These are phyloP conservation scores for Globisporangium alternatum DNA, from an alignment of 352 stramenopile genomes.

Conservation along the genomic window DNA sequence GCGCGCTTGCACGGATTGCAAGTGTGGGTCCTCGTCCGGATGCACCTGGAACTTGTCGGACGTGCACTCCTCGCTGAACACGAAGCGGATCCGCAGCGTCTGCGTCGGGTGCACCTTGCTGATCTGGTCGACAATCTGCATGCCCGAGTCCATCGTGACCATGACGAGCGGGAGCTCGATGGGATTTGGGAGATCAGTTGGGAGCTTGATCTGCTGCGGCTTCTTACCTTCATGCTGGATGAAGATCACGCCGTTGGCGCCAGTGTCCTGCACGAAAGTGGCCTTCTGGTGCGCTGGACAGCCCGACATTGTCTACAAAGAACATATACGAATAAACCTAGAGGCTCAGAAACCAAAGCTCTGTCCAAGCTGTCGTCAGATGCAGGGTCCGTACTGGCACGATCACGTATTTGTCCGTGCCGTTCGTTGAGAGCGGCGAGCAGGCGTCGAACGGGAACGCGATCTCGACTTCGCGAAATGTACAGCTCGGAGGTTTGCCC, in stretches of 20 bases:
- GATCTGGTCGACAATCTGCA: constrained; percentile 41
- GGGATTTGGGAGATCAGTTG: constrained; percentile 33
- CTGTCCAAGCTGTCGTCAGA: not conserved
- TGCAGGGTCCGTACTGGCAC: constrained; percentile 35
- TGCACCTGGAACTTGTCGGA: constrained; percentile 45
- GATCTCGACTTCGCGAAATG: constrained; percentile 48
- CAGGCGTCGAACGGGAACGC: constrained; percentile 57
- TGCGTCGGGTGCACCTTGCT: constrained; percentile 25
- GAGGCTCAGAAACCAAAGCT: not conserved
- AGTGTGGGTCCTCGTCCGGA: constrained; percentile 34
- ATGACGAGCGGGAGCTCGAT: constrained; percentile 62
- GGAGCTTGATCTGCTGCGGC: constrained; percentile 47
- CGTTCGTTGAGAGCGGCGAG: constrained; percentile 35
- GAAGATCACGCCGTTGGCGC: constrained; percentile 59
- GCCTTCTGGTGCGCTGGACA: constrained; percentile 73
- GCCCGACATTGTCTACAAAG: constrained; percentile 31
- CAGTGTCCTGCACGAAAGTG: constrained; percentile 48
- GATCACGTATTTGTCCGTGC: constrained; percentile 54
- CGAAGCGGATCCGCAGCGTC: constrained; percentile 44
- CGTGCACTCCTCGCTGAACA: constrained; percentile 49
- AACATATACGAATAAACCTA: constrained; percentile 3
- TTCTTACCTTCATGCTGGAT: constrained; percentile 55
- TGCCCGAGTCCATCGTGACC: constrained; percentile 60
- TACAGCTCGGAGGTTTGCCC: constrained; percentile 49
- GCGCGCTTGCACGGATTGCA: constrained; percentile 34